Evolutionary conservation across 371 early-diverging fungal genomes (phyloP).

Genomic region (Mucor circinelloides): DNA sequence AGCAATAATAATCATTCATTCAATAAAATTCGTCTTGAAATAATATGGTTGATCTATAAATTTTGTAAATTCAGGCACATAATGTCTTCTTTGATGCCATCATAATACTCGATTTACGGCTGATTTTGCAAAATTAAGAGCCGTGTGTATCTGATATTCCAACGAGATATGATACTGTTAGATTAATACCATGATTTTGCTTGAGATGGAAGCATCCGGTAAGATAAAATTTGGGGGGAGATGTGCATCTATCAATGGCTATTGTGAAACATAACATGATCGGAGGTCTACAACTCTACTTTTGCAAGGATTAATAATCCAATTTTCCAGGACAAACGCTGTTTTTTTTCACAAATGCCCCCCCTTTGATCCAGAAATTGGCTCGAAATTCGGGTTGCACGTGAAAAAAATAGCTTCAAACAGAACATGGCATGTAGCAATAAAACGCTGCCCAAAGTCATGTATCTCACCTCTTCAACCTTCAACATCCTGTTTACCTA

Average conservation of each 20-base stretch:
- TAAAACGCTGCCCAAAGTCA: too few species aligned
- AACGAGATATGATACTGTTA: neutral
- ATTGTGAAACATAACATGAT: neutral
- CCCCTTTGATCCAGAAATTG: too few species aligned
- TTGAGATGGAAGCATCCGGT: neutral
- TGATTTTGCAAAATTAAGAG: neutral
- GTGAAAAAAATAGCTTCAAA: neutral
- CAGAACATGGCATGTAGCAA: too few species aligned
- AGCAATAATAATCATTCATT: neutral
- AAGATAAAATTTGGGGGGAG: neutral
- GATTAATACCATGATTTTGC: neutral
- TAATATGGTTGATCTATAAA: too few species aligned
- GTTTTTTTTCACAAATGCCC: neutral
- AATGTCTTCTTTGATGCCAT: neutral
- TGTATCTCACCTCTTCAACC: too few species aligned
- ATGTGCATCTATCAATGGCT: neutral
- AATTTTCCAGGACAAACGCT: constrained; percentile 13
- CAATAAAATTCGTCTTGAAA: too few species aligned
- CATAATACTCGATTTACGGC: neutral
- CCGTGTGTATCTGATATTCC: neutral
- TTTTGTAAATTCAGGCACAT: neutral
- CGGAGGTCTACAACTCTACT: neutral
- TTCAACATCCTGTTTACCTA: too few species aligned
- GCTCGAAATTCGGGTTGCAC: neutral
- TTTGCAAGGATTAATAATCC: constrained; percentile 14